These are phyloP conservation scores for Ophiostoma populinum DNA, from an alignment of 2,329 filamentous ascomycete species.

Conservation along the genomic window DNA sequence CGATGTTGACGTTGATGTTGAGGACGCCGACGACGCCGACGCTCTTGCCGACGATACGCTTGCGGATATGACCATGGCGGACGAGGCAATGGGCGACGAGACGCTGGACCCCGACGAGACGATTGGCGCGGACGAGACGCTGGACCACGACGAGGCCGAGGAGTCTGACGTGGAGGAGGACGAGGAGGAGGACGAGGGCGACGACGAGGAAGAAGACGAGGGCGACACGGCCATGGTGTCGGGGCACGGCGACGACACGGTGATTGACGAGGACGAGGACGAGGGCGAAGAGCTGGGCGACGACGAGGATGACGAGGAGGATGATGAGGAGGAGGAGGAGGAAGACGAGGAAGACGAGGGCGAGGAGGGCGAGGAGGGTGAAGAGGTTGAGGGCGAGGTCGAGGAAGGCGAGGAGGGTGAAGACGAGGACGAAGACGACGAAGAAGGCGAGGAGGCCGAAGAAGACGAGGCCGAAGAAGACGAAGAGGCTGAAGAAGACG, in stretches of 20 bases:
- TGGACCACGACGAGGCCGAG: background rate
- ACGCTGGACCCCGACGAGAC: too few species aligned
- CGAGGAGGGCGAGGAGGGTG: background rate
- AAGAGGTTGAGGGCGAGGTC: background rate
- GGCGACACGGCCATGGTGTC: background rate
- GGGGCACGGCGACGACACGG: background rate
- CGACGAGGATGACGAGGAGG: too few species aligned
- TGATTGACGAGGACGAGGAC: background rate
- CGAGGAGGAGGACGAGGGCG: slow-evolving; percentile 11
- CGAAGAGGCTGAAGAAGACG: background rate
- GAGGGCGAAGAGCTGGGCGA: background rate
- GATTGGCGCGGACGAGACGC: too few species aligned
- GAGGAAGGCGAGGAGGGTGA: background rate
- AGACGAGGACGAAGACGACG: background rate
- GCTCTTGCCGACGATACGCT: too few species aligned
- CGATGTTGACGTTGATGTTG: too few species aligned
- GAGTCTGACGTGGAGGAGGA: background rate
- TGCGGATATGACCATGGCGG: too few species aligned
- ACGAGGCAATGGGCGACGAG: too few species aligned
- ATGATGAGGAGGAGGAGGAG: too few species aligned
- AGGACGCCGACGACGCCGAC: too few species aligned
- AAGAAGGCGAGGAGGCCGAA: slow-evolving; percentile 2
- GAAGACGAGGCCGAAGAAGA: background rate
- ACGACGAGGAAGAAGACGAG: background rate
- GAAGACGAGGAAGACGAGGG: background rate